These are phyloP conservation scores for Xylaria sp. DNA, from an alignment of 495 filamentous ascomycete genomes.

Conservation along the genomic window DNA sequence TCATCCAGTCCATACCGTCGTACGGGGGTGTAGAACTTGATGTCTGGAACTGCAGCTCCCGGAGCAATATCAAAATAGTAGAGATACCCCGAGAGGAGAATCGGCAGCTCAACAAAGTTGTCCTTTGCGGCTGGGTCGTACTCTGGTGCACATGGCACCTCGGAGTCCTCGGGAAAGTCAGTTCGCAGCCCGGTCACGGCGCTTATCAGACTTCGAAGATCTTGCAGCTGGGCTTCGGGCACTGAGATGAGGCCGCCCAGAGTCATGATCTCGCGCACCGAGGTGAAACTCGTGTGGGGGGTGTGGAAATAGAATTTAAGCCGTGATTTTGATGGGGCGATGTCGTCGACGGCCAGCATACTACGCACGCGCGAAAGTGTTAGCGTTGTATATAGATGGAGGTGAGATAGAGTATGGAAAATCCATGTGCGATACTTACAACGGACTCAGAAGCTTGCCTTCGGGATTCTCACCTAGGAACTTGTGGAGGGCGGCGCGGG, in stretches of 20 bases:
- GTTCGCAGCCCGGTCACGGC: background rate
- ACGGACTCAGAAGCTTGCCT: constrained; percentile 4
- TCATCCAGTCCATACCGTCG: constrained; percentile 28
- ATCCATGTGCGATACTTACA: constrained; percentile 10
- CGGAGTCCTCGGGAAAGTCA: constrained; percentile 19
- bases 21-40: constrained; percentile 24
- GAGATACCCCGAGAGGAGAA: constrained; percentile 9
- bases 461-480: constrained; percentile 12
- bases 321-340: background rate
- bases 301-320: constrained; percentile 24
- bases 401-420: too few species aligned
- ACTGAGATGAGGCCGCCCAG: background rate
- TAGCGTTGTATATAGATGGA: too few species aligned
- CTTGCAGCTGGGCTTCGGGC: background rate
- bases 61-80: constrained; percentile 26
- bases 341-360: constrained; percentile 17
- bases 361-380: background rate
- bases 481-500: constrained; percentile 1
- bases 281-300: constrained; percentile 13
- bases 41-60: background rate
- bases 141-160: constrained; percentile 1
- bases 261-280: constrained; percentile 25
- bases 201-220: constrained; percentile 13
- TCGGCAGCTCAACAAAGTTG: constrained; percentile 11
- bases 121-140: constrained; percentile 13